phyloP scores from a whole-genome alignment of 2,329 filamentous ascomycete species.

The Blastomyces percursus region DNA sequence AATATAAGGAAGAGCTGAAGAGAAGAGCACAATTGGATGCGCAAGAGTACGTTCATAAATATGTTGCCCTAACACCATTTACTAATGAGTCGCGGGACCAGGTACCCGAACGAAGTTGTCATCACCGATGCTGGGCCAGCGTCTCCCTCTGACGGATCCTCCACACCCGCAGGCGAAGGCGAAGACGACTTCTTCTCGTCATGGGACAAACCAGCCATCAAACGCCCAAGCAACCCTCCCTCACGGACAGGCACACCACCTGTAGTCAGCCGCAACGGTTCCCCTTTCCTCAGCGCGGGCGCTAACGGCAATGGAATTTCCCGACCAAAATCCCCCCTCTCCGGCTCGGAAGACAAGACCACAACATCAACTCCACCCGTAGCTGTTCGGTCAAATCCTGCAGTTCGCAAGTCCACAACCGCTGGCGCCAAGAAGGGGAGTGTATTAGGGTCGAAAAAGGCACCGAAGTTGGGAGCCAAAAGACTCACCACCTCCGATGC shows the following conservation, averaged over 20 bases:
- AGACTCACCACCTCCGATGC: conserved; percentile 64
- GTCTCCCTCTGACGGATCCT: conserved; percentile 50
- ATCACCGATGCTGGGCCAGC: conserved; percentile 61
- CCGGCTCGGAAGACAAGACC: conserved; percentile 40
- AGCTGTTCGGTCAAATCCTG: conserved; percentile 62
- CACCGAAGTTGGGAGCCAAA: conserved; percentile 77
- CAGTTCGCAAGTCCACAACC: conserved; percentile 63
- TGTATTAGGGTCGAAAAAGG: conserved; percentile 77
- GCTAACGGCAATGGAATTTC: conserved; percentile 55
- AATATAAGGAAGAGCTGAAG: conserved; percentile 97
- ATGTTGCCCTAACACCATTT: not conserved
- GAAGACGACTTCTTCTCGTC: conserved; percentile 97
- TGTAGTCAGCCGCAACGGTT: conserved; percentile 65
- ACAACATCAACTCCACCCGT: conserved; percentile 45
- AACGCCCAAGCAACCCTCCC: conserved; percentile 85
- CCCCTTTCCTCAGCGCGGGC: conserved; percentile 74
- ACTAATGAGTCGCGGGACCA: conserved; percentile 27
- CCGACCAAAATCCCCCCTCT: conserved; percentile 76
- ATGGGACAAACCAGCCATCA: conserved; percentile 97
- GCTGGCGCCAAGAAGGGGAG: conserved; percentile 64
- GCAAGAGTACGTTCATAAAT: conserved; percentile 55
- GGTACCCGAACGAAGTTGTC: conserved; percentile 74
- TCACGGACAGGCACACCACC: conserved; percentile 83
- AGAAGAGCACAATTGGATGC: conserved; percentile 72
- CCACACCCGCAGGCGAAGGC: conserved; percentile 68